Evolutionary conservation across 176 grass and related monocot genomes (phyloP), one percentile per base, ranked within the genome.

Genomic region (Neostapfia colusana): DNA sequence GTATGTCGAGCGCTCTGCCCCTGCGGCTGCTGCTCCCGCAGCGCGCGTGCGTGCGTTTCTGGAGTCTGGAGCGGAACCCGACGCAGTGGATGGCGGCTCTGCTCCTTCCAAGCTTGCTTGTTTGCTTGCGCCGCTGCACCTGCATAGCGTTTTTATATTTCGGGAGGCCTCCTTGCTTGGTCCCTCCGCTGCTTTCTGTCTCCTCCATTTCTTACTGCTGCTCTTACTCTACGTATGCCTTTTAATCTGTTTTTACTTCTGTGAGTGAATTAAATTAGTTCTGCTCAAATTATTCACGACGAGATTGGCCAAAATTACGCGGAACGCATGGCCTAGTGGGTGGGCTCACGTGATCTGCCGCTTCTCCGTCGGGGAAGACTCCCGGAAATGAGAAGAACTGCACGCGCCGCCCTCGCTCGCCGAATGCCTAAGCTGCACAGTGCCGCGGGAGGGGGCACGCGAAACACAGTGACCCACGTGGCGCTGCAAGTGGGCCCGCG

Each of bases 61-160:
- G 75, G 75, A 77, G 59, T 40, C 49, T 87, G 54, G 79, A 14
- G 69, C 56, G 71, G 78, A 66, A 74, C 60, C 31, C 74, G 51
- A 83, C 46, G 27, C 49, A 65, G 75, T 24, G 31, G 61, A 65
- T 38, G 74, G 31, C 57, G 8, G 74, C 31, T 31, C 42, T 71
- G 85, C 70, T 34, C 10, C 85, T 27, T 65, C n/a, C 26, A 21
- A 3, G n/a, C n/a, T n/a, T n/a, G 73, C 40, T 83, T 80, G 67
- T 75, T 76, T 26, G 81, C 51, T 83, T 70, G 55, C 66, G 45
- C 17, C n/a, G n/a, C 17, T 26, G n/a, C 75, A 38, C 20, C 73
- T 61, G 78, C 70, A 55, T 69, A 45, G 34, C 20, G 66, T 54
- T 84, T 55, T 72, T 78, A 84, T 84, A 84, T 78, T 84, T 54